Base-by-base conservation (phyloP, 2,329 filamentous ascomycete genomes). In the Aureobasidium sp. region DNA sequence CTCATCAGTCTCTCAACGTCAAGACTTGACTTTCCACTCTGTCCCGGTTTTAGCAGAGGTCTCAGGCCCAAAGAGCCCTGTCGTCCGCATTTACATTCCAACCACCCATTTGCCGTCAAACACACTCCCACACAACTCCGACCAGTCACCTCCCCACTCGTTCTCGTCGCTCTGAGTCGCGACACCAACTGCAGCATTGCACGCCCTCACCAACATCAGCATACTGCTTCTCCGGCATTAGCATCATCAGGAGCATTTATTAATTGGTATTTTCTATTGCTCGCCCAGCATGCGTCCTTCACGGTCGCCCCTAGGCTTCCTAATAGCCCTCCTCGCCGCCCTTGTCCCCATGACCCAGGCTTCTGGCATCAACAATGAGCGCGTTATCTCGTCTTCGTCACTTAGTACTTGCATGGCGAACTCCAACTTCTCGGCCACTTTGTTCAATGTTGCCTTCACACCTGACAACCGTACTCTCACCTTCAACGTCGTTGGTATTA, bases 401-500 rank as follows among this genome's bases (percentile, higher is more conserved):
- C 82, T 97, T 67, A 91, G 90, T 74, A 83, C 88, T 50, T 97
- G 92, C 76, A 89, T 92, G 80, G 79, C 85, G 63, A 87, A 93
- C 75, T 93, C 89, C 32, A 87, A 86, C 70, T 95, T 97, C 75
- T 89, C 89, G 5, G 91, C 92, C 68, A 91, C 88, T 68, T 82
- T 94, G 63, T 96, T 97, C 83, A 88, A 95, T 68, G 88, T 96
- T 73, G 78, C 85, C 66, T 90, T 90, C 75, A 90, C 87, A 1
- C 88, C 89, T 36, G 78, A 81, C 72, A 95, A 96, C 76, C 81
- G 82, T 68, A 86, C 85, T 36, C 80, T 93, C 59, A 78, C 80
- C 59, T 84, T 95, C 74, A 82, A 91, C 70, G 85, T 96, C 67
- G 83, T 89, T 63, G 91, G 90, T 66, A 87, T 91, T 37, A 95